Evolutionary conservation across 1,139 yeast genomes (phyloP), one percentile per base, ranked within the genome.

Genomic region (Chernovozyma aurita): DNA sequence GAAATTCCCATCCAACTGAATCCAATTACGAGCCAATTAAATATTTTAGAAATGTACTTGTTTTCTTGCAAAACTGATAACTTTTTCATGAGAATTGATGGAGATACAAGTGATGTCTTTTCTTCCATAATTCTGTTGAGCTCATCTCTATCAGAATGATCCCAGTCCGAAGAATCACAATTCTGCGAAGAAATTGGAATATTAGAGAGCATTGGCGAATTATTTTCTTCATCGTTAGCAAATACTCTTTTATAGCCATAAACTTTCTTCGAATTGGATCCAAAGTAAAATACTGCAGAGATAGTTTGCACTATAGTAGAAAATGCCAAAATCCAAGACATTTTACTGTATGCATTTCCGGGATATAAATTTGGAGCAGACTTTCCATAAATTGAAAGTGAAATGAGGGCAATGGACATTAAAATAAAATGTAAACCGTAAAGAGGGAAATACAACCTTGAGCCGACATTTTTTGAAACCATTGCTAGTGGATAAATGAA

Each of bases 291-390:
- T 39, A 53, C 50, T 34, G 90, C 81, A 22, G 78, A 55, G 3
- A 68, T 44, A 52, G 73, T 72, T 46, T 85, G 95, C 3, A 64
- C 57, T 1, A 73, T 39, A 1, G 80, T 60, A 11, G 77, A 55
- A 34, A 81, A 57, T 9, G 80, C 59, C 43, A 86, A 59, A 13
- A 83, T 74, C 54, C 75, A 65, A 26, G 84, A 70, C 79, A 85
- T 78, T 46, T 70, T 73, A 20, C 76, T 64, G 57, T 90, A 90
- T 2, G 83, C 80, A 53, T 85, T 85, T 30, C 73, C 68, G 1
- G 95, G 95, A 52, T 86, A 92, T 49, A 87, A 64, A 41, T 57
- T 51, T 0, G 85, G 82, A 13, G 81, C 80, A 15, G 83, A 65
- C 8, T 66, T 57, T 31, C 78, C 73, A 50, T 83, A 90, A 9